phyloP scores from a whole-genome alignment of 768 basidiomycete species.

The Zangia roseola region DNA sequence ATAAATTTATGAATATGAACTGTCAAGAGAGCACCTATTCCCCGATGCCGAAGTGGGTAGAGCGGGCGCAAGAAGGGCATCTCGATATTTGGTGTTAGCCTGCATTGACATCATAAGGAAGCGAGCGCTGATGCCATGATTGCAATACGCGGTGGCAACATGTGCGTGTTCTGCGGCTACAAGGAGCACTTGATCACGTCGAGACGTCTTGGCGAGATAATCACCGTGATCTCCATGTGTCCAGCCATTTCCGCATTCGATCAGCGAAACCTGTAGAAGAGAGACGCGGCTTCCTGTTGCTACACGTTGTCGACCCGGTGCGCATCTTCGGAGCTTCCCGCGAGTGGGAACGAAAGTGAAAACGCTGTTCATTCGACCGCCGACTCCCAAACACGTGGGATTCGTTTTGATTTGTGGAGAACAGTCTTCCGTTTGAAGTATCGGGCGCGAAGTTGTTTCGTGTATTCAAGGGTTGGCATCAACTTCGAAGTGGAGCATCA shows the following conservation, averaged over 20 bases:
- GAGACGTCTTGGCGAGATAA: constrained; percentile 14
- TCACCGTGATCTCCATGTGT: constrained; percentile 24
- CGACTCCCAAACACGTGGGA: too few relatives aligned
- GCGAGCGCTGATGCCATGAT: not conserved
- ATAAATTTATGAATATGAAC: not conserved
- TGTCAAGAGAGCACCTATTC: constrained; percentile 1
- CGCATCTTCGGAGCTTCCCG: too few relatives aligned
- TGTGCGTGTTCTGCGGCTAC: not conserved
- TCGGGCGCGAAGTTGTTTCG: not conserved
- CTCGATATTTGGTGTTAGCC: not conserved
- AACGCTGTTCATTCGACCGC: too few relatives aligned
- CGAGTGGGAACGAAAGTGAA: too few relatives aligned
- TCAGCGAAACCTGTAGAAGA: not conserved
- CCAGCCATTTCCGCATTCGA: constrained; percentile 14
- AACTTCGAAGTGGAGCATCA: not conserved
- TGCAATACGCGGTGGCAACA: too few relatives aligned
- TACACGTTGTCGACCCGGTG: not conserved
- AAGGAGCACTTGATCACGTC: too few relatives aligned
- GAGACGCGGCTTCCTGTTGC: constrained; percentile 1
- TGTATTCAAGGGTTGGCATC: not conserved
- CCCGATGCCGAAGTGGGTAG: constrained; percentile 8
- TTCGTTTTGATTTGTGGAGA: not conserved
- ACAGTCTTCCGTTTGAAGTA: not conserved
- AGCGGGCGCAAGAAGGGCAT: constrained; percentile 5
- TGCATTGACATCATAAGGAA: constrained; percentile 2